These are phyloP conservation scores for Botrytis galanthina DNA, from an alignment of 2,329 filamentous ascomycete species.

Conservation along the genomic window DNA sequence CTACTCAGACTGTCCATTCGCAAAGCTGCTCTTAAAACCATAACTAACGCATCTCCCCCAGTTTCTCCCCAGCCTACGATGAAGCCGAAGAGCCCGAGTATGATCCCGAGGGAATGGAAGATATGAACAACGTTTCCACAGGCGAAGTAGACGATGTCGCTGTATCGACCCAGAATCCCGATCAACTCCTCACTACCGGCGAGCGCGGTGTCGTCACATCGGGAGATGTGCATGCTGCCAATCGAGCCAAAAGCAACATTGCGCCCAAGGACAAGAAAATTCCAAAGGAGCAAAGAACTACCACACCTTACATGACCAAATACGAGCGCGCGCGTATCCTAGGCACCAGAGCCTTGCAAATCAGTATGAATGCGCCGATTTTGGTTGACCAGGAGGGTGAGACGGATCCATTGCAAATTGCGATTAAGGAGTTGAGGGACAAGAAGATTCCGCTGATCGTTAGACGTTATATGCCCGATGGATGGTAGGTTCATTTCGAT, in stretches of 20 bases:
- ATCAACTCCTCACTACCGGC: constrained; percentile 41
- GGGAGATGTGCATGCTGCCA: constrained; percentile 60
- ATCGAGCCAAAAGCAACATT: constrained; percentile 54
- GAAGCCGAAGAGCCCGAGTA: constrained; percentile 54
- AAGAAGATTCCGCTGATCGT: constrained; percentile 99
- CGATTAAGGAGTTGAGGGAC: constrained; percentile 93
- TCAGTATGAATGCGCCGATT: constrained; percentile 97
- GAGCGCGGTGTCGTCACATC: constrained; percentile 51
- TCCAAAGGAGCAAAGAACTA: constrained; percentile 79
- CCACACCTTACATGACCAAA: constrained; percentile 99
- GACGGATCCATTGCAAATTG: constrained; percentile 95
- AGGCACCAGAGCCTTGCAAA: constrained; percentile 90
- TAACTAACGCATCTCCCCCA: not conserved
- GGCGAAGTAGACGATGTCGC: constrained; percentile 52
- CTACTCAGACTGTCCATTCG: not conserved
- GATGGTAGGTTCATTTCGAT: constrained; percentile 65
- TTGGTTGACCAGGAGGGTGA: constrained; percentile 96
- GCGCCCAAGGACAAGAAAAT: constrained; percentile 81
- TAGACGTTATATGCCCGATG: constrained; percentile 91
- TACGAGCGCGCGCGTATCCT: constrained; percentile 94
- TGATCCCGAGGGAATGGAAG: constrained; percentile 53
- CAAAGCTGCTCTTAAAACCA: not conserved
- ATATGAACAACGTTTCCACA: constrained; percentile 46
- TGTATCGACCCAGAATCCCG: constrained; percentile 57
- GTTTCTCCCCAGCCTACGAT: constrained; percentile 49